Evolutionary conservation across 2,329 filamentous ascomycete species (phyloP), one percentile per base, ranked within the genome.

Genomic region (Trichoderma oligosporum): DNA sequence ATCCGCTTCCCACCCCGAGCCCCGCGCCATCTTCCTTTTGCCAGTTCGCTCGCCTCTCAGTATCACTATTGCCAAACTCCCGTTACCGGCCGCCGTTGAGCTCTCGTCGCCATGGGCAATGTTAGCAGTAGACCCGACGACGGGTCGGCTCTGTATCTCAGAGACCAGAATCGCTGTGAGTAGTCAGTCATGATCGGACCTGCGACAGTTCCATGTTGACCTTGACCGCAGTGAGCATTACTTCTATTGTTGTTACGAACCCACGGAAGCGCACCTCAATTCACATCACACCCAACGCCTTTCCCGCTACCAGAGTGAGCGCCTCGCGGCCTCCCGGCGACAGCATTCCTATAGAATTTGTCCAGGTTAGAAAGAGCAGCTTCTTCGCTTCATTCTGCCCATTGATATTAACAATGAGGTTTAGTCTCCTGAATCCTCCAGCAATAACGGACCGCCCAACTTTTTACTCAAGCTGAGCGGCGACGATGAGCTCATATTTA

Each of bases 401-500:
- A 7, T 38, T 31, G 57, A 36, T 48, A 39, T 46, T 59, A 44
- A 59, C 54, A 22, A 56, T 7, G 45, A 48, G 56, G 60, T 58
- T 45, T 56, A 96, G 91, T 94, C 97, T 71, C 85, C 89, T 41
- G 93, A 97, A 60, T 68, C 77, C 56, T 69, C 77, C 24, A 70
- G 73, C 46, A 62, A 73, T 31, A 70, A 73, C 27, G 73, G 77
- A 53, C 68, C 77, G 25, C 89, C 91, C 7, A 82, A 80, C 59
- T 96, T 97, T 71, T 82, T 99, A 49, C 78, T 97, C 58, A 94
- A 95, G 69, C 78, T 99, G 29, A 83, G 80, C 64, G 94, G 92
- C 74, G 91, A 96, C 64, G 94, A 97, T 64, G 94, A 99, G 64
- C 84, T 99, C 55, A 84, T 85, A 63, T 96, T 99, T 74, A 90